Conservation (phyloP, 164 flowering plant genomes). For the Litsea cubeba region DNA sequence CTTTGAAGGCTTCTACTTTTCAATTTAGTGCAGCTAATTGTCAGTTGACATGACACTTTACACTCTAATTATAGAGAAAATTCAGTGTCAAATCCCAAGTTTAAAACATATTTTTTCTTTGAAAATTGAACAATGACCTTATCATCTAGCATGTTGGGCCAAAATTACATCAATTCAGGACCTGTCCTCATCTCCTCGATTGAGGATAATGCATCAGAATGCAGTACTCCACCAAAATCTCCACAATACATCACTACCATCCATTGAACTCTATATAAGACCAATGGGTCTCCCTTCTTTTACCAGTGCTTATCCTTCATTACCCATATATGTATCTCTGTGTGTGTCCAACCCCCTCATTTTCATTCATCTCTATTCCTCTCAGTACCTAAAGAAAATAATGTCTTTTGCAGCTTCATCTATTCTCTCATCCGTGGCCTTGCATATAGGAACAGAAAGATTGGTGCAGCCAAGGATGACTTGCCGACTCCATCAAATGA, state of each 20-base stretch:
- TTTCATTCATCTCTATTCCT: neutral
- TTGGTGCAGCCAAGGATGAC: constrained; percentile 58
- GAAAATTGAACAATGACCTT: constrained; percentile 17
- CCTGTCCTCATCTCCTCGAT: constrained; percentile 27
- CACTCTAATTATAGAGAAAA: neutral
- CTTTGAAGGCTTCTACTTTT: no score
- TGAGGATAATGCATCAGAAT: constrained; percentile 20
- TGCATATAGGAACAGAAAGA: constrained; percentile 28
- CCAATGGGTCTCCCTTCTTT: constrained; percentile 1
- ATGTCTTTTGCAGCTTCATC: neutral
- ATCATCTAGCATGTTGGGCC: constrained; percentile 24
- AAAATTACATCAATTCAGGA: constrained; percentile 25
- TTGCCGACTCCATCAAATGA: constrained; percentile 33
- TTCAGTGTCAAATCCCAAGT: neutral
- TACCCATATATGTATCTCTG: neutral
- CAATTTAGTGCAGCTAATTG: no score
- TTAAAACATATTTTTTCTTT: neutral
- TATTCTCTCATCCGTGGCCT: constrained; percentile 22
- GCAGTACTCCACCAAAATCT: constrained; percentile 3
- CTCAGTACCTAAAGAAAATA: neutral
- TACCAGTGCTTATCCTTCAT: neutral
- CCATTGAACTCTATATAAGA: constrained; percentile 17
- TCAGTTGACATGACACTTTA: no score
- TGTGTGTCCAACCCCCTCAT: neutral
- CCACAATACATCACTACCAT: neutral